Evolutionary conservation across 805 yeast genomes (phyloP).

Genomic region (Ogataea allantospora): DNA sequence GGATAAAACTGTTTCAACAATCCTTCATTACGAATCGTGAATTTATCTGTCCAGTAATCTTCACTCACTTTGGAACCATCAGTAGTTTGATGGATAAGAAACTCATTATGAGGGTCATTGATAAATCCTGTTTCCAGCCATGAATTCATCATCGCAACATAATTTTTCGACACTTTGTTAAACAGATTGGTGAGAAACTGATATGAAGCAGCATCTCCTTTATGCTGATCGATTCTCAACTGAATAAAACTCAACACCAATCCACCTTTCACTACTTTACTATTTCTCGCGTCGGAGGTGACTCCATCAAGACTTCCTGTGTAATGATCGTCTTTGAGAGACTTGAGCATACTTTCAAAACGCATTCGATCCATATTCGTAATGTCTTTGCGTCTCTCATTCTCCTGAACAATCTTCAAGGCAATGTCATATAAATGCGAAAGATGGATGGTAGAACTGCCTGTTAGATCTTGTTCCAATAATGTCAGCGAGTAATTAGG

Average conservation of each 20-base stretch:
- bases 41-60: conserved; percentile 73
- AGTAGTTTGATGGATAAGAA: conserved; percentile 54
- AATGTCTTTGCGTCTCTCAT: conserved; percentile 38
- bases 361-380: conserved; percentile 28
- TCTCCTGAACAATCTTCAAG: conserved; percentile 48
- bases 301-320: conserved; percentile 49
- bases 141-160: conserved; percentile 63
- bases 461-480: conserved; percentile 50
- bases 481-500: conserved; percentile 55
- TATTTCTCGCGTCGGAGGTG: conserved; percentile 49
- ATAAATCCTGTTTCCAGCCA: conserved; percentile 80
- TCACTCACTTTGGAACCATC: conserved; percentile 37
- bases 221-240: conserved; percentile 48
- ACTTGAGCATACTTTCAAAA: conserved; percentile 32
- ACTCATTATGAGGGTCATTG: conserved; percentile 80
- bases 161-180: conserved; percentile 58
- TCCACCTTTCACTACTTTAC: conserved; percentile 75
- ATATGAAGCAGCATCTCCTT: conserved; percentile 63
- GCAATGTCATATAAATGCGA: conserved; percentile 58
- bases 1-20: conserved; percentile 62
- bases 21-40: conserved; percentile 71
- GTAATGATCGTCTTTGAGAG: conserved; percentile 41
- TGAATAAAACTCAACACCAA: conserved; percentile 63
- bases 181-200: conserved; percentile 53
- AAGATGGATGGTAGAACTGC: conserved; percentile 38